Base-by-base conservation (phyloP, 805 yeast genomes). In the Grigorovia jiainica region DNA sequence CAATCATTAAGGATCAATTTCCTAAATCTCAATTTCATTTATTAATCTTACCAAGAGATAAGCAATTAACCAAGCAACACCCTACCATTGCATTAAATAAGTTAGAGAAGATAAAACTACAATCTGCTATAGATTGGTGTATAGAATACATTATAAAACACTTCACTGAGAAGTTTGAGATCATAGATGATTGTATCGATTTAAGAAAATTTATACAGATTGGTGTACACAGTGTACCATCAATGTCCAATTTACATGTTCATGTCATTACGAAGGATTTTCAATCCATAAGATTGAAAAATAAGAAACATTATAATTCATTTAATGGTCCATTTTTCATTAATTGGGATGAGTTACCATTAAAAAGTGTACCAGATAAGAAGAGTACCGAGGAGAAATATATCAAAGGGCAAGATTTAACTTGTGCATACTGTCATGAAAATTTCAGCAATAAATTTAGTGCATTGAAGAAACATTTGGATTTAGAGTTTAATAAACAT, bases 201-300 rank as follows among this genome's bases (percentile, higher is more conserved):
- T 6, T 21, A 13, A 13, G n/a, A 8, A 40, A 47, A 1, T 58
- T 57, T 30, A 64, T 82, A 7, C 63, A 65, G 45, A 72, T 70
- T 7, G 90, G 94, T 0, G 70, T 83, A 20, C 95, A 85, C 59
- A 60, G 82, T 4, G 70, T 71, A 2, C 95, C 95, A 3, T 79
- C 87, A 1, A 56, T 84, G 70, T 61, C 60, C 32, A 82, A 85
- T 55, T 51, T 84, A 36, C 95, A 85, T 53, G 64, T 85, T 16
- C 95, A 85, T 62, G 75, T 85, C 19, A 67, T 85, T 38, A 77
- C 87, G 0, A 66, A 63, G 38, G 95, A 85, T 58, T 72, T 80
- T 52, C 52, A 65, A 48, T 74, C 83, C 8, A 62, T 61, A 0
- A 52, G 66, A 20, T 43, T 84, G 63, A 84, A 82, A 56, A 66